phyloP scores from a whole-genome alignment of 31 red algal genomes.

The Odonthalia washingtoniensis region DNA sequence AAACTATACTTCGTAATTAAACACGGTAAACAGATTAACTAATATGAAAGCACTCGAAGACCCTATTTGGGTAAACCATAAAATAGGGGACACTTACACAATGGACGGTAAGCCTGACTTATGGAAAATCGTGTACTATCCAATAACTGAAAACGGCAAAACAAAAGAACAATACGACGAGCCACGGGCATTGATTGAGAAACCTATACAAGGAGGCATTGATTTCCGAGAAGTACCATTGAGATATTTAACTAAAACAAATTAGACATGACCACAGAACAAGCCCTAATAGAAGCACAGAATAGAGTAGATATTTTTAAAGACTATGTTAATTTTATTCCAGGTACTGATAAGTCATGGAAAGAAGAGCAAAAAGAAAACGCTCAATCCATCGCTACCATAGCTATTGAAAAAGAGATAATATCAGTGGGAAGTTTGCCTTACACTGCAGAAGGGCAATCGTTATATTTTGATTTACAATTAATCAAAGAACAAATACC shows the following conservation, averaged over 20 bases:
- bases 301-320: too few relatives aligned
- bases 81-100: constrained; percentile 23
- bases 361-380: too few relatives aligned
- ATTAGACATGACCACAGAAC: not conserved
- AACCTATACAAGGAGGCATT: constrained; percentile 16
- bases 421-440: not conserved
- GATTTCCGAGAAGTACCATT: constrained; percentile 1
- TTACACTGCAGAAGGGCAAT: not conserved
- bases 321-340: too few relatives aligned
- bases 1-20: constrained; percentile 25
- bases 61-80: not conserved
- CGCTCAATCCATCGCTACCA: not conserved
- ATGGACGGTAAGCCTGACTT: not conserved
- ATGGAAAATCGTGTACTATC: constrained; percentile 3
- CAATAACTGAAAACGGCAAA: constrained; percentile 5
- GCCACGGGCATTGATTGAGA: not conserved
- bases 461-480: constrained; percentile 16
- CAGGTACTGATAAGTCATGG: too few relatives aligned
- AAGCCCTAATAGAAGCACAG: not conserved
- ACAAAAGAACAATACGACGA: not conserved
- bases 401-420: constrained; percentile 14
- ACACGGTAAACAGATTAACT: not conserved
- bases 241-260: constrained; percentile 4
- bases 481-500: not conserved
- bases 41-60: constrained; percentile 10